Base-by-base conservation (phyloP, 345 rosid genomes). In the Eucalyptus tenuipes region DNA sequence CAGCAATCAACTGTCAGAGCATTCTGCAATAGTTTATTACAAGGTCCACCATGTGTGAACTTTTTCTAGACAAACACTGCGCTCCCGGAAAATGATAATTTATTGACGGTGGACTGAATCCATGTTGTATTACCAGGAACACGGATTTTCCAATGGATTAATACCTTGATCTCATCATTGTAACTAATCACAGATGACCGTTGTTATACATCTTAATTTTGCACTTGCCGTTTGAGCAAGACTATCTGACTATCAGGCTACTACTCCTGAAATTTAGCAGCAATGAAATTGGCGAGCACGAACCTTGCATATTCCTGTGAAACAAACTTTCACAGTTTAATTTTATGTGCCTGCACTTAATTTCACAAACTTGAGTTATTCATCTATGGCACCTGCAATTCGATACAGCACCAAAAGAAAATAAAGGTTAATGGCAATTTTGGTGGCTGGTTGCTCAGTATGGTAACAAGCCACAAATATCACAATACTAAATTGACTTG, bases 401-500 rank as follows among this genome's bases (percentile, higher is more conserved):
- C 5, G 0, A 75, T 75, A 16, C 27, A 37, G 45, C 82, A 37
- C 29, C 15, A 18, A 0, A 37, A 37, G 27, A 37, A 75, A 20
- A 37, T 10, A 44, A 75, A 75, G 47, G 27, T 40, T 75, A 75
- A 37, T 37, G 82, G 82, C 82, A 75, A 37, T 10, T 75, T 37
- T 20, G 45, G 1, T 75, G 82, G 82, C 82, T 24, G 45, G 44
- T 75, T 75, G 82, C 45, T 75, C 14, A 2, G 1, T 20, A 18
- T 37, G 79, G 79, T 29, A 64, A 7, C 33, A 64, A 64, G 37
- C 71, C 71, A 64, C 5, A 5, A 64, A 64, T 29, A 64, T n/a
- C 18, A n/a, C 0, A 12, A 25, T 59, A 0, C 66, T 59, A 52
- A 0, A 52, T 18, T 52, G 55, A 52, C 0, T 52, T 18, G 9